Evolutionary conservation across 352 stramenopile genomes (phyloP), one percentile per base, ranked within the genome.

Genomic region (Phytophthora foliorum): DNA sequence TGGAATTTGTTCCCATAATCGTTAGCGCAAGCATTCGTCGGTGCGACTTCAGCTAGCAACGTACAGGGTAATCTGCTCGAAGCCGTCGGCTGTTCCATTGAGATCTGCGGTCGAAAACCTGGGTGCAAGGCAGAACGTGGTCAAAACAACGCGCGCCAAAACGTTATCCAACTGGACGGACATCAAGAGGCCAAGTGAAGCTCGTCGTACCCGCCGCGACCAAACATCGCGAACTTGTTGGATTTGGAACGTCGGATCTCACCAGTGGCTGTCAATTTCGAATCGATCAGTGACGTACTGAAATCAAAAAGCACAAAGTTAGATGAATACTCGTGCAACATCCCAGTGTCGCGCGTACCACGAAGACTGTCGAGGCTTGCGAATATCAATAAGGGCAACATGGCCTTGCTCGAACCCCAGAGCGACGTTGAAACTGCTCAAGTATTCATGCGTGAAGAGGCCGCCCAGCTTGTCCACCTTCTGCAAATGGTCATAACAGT

Each of bases 391-490:
- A 27, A 83, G 81, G n/a, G 82, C 78, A 6, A 93, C 42, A 19
- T 88, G 57, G n/a, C 81, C 88, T 41, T 66, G 57, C 52, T 93
- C 77, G 39, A 92, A 95, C 17, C 84, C 88, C 24, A 95, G 74
- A 13, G 80, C 85, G 32, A 94, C 72, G 29, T 68, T 82, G 39
- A 79, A 67, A 17, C 36, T 46, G 56, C 54, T 84, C 51, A 91
- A 53, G 58, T 93, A 93, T 63, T 94, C 83, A 41, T 95, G 88
- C 14, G 80, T 72, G 55, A 89, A 95, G 19, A 95, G 69, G 1
- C 86, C 86, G 16, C 88, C 86, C 48, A 86, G 67, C 6, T 56
- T 48, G 11, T 72, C 46, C 24, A 90, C 46, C 22, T 77, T 67
- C 80, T 92, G 29, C 39, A 50, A 49, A 49, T 19, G 9, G 21